Evolutionary conservation across 2,329 filamentous ascomycete species (phyloP).

Genomic region (Diplocarpon mali): DNA sequence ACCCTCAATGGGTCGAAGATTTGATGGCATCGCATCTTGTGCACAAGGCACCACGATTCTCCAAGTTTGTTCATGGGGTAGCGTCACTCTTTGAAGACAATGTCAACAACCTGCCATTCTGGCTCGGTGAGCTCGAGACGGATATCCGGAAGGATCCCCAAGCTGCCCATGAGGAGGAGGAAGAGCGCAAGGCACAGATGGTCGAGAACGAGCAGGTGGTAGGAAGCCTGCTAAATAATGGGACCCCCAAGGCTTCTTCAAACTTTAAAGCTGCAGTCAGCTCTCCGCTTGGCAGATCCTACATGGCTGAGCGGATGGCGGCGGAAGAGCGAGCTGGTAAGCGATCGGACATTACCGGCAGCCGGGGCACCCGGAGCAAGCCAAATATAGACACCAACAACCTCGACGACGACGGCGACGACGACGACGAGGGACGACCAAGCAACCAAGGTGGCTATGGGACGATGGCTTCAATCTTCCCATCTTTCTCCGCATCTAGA

Average conservation of each 20-base stretch:
- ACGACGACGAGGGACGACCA: constrained; percentile 29
- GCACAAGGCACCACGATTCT: constrained; percentile 80
- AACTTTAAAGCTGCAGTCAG: not conserved
- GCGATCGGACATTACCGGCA: constrained; percentile 24
- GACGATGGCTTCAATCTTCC: constrained; percentile 62
- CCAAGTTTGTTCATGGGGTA: constrained; percentile 92
- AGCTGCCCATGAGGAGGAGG: constrained; percentile 81
- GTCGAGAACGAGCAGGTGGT: constrained; percentile 84
- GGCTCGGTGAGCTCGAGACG: constrained; percentile 81
- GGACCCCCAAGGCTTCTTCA: not conserved
- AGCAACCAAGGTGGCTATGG: constrained; percentile 35
- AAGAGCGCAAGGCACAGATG: constrained; percentile 67
- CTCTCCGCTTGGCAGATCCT: constrained; percentile 42
- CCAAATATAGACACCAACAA: too few species aligned
- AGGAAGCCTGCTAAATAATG: constrained; percentile 61
- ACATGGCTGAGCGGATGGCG: constrained; percentile 44
- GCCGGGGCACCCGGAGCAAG: constrained; percentile 6
- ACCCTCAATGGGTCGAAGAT: constrained; percentile 79
- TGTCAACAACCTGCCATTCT: constrained; percentile 93
- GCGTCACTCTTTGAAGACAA: constrained; percentile 89
- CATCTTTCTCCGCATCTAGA: constrained; percentile 70
- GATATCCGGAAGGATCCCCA: constrained; percentile 93
- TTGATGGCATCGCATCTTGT: constrained; percentile 88
- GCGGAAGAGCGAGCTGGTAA: constrained; percentile 29
- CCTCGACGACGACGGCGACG: constrained; percentile 25